Evolutionary conservation across 2,329 filamentous ascomycete genomes (phyloP), one percentile per base, ranked within the genome.

Genomic region (Pseudogymnoascus verrucosus): DNA sequence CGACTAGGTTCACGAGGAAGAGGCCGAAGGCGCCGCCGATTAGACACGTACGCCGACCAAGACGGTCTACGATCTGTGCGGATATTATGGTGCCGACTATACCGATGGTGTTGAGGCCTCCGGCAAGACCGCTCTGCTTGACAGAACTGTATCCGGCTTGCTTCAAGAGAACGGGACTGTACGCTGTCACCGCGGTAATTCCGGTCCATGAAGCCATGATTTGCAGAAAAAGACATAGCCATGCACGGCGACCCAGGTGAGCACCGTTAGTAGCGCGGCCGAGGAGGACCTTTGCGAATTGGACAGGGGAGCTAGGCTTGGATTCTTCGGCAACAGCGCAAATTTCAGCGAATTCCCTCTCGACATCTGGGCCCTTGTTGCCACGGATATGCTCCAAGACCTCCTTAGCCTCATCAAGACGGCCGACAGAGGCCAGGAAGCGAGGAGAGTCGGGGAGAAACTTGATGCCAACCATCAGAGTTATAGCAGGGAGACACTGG

Each of bases 61-160:
- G 69, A 1, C 76, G 75, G 68, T 83, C 81, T 34, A 83, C 76
- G 10, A 83, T 78, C 60, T 80, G 77, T 1, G 80, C 78, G 62
- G 77, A 79, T 64, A 81, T 79, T 37, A 81, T 78, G 2, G 80
- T 83, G 1, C 79, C 80, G 2, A 81, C 65, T 26, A 83, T 79
- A 11, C 80, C 80, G 60, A 83, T 74, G 0, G 79, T 82, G 69
- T 82, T 83, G 14, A 82, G 70, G 5, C 79, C 77, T 5, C 81
- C 81, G 1, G 80, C 77, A 8, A 83, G 76, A 37, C 80, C 77
- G 61, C 78, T 79, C 63, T 78, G 67, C 65, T 74, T 80, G 37
- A 79, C 68, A 4, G 73, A 70, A 66, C 68, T 73, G 66, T 74
- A 77, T 3, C 71, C 74, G 21, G 74, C 74, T 63, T 72, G 67